Conservation (phyloP, 1,284 basidiomycete genomes). For the Jaminaea rosea region DNA sequence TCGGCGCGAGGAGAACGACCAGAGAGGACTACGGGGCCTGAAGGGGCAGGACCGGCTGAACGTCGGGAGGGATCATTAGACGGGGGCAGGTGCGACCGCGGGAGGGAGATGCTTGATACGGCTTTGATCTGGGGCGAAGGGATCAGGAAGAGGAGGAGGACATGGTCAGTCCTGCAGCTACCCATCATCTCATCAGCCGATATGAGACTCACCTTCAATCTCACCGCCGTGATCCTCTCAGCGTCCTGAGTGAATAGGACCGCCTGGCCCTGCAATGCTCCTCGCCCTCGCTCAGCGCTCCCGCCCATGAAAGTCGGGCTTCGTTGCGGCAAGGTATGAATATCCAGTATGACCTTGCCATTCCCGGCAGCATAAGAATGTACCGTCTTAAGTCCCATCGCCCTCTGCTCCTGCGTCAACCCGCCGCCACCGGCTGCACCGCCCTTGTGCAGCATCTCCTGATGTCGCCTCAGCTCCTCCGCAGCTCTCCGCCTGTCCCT, state of each 20-base stretch:
- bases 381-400: constrained; percentile 12
- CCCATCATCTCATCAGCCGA: not conserved
- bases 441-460: constrained; percentile 1
- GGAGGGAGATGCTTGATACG: not conserved
- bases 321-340: constrained; percentile 26
- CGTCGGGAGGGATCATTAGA: not conserved
- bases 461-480: not conserved
- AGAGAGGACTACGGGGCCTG: constrained; percentile 12
- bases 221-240: constrained; percentile 22
- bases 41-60: not conserved
- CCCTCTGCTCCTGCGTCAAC: not conserved
- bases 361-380: constrained; percentile 17
- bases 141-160: too few species aligned
- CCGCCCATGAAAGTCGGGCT: constrained; percentile 38
- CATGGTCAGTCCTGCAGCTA: too few species aligned
- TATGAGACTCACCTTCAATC: constrained; percentile 14
- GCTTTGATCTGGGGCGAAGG: constrained; percentile 4
- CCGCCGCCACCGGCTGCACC: not conserved
- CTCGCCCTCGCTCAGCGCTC: constrained; percentile 23
- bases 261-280: constrained; percentile 23
- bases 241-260: constrained; percentile 15
- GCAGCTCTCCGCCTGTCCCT: not conserved
- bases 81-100: not conserved
- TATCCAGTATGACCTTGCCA: constrained; percentile 15
- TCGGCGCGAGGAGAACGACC: not conserved